A percentile compares a stretch with the other conserved stretches of the same genome.
Conservation (phyloP, 768 basidiomycete species). For the Sporobolomyces phaffii region DNA sequence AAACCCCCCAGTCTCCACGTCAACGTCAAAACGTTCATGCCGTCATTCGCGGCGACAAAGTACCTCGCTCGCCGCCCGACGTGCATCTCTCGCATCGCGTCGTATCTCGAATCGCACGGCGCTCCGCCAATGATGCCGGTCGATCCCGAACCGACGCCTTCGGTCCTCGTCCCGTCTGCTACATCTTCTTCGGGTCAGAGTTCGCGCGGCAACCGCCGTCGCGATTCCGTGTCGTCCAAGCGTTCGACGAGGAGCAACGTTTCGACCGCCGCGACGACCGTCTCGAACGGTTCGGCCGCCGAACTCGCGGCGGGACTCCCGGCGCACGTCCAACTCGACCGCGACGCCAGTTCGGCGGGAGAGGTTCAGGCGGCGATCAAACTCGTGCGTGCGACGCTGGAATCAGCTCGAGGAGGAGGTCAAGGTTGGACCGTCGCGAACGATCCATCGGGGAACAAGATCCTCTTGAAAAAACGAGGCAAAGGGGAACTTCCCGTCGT, state of each 20-base stretch:
- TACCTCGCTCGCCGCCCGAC: constrained; percentile 36
- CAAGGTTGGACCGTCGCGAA: constrained; percentile 26
- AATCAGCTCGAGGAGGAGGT: constrained; percentile 15
- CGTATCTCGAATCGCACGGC: constrained; percentile 32
- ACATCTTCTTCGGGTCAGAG: neutral
- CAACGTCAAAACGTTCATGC: constrained; percentile 35
- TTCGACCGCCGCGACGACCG: neutral
- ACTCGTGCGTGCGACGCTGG: constrained; percentile 21
- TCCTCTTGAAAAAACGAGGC: constrained; percentile 3
- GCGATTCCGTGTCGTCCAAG: constrained; percentile 8
- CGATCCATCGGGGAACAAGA: constrained; percentile 20
- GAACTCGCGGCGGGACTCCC: constrained; percentile 31
- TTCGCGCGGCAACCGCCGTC: neutral
- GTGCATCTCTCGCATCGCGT: constrained; percentile 28
- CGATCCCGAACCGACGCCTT: constrained; percentile 15
- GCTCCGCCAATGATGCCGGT: constrained; percentile 28
- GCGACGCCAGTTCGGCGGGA: neutral
- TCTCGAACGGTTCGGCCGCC: neutral
- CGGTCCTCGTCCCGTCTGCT: neutral
- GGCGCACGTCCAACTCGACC: constrained; percentile 17
- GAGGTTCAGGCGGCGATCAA: constrained; percentile 25
- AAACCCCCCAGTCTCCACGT: constrained; percentile 26
- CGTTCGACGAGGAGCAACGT: neutral
- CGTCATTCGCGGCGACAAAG: constrained; percentile 28
- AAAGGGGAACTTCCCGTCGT: constrained; percentile 15